Evolutionary conservation across 2,329 filamentous ascomycete genomes (phyloP).

Genomic region (Stachybotrys elegans): DNA sequence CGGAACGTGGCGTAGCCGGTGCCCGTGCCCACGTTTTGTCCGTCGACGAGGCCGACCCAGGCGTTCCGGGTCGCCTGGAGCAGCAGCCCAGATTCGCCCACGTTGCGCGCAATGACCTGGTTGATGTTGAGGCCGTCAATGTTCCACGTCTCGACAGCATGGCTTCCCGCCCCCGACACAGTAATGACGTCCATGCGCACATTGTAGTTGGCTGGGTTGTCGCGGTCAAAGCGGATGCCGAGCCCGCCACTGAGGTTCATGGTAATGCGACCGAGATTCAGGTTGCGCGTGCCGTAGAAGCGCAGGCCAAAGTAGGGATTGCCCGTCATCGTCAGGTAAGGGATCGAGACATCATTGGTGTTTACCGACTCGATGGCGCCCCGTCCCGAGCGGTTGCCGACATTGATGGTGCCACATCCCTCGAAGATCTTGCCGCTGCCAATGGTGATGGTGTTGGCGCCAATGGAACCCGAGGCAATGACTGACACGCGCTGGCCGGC

Average conservation of each 20-base stretch:
- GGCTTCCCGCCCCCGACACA: neutral
- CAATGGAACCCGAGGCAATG: conserved; percentile 4
- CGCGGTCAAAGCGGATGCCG: conserved; percentile 4
- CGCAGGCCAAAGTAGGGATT: conserved; percentile 4
- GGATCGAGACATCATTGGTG: neutral
- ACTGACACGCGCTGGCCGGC: conserved; percentile 1
- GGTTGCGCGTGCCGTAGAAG: neutral
- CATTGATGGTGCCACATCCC: conserved; percentile 3
- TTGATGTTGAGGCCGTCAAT: conserved; percentile 3
- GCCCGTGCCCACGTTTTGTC: neutral
- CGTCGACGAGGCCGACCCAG: conserved; percentile 1
- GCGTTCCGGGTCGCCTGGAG: neutral
- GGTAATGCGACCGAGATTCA: neutral
- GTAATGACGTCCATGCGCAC: neutral
- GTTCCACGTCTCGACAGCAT: conserved; percentile 2
- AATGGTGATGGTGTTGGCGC: conserved; percentile 3
- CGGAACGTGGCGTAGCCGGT: conserved; percentile 2
- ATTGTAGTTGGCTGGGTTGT: neutral
- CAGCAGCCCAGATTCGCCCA: conserved; percentile 3
- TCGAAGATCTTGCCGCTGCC: conserved; percentile 2
- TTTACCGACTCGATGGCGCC: conserved; percentile 1
- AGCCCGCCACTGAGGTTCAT: conserved; percentile 2
- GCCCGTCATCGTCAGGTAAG: conserved; percentile 3
- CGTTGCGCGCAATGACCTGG: neutral
- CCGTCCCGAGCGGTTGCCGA: neutral